Conservation (phyloP, 2,329 filamentous ascomycete genomes). For the Botrytis galanthina region DNA sequence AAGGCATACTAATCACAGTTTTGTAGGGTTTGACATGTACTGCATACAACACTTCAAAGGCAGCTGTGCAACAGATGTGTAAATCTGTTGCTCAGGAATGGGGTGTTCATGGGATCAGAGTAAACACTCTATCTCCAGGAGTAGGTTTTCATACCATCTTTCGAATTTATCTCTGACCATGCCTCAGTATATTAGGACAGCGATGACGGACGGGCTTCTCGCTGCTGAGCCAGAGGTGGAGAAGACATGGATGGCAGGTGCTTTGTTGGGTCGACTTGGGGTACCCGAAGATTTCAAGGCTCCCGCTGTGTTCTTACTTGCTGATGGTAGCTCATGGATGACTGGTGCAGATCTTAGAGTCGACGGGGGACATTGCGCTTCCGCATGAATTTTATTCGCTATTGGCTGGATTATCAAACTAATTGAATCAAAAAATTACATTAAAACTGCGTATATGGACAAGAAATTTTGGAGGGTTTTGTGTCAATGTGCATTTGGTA, state of each 20-base stretch:
- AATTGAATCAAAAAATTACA: no score
- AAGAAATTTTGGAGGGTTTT: no score
- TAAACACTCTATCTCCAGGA: constrained; percentile 64
- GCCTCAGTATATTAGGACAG: constrained; percentile 45
- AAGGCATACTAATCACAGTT: no score
- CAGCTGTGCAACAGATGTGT: constrained; percentile 57
- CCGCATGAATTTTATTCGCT: background rate
- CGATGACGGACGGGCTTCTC: constrained; percentile 48
- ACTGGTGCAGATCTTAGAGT: constrained; percentile 47
- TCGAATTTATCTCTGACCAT: background rate
- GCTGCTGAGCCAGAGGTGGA: constrained; percentile 40
- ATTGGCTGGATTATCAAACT: no score
- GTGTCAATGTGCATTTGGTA: no score
- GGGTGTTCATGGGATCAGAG: constrained; percentile 60
- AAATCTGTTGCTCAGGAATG: constrained; percentile 60
- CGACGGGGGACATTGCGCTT: constrained; percentile 48
- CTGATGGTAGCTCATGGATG: constrained; percentile 45
- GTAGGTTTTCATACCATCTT: background rate
- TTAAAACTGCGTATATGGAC: no score
- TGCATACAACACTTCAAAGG: constrained; percentile 62
- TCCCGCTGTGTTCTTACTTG: constrained; percentile 60
- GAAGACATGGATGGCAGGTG: constrained; percentile 71
- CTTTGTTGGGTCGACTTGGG: constrained; percentile 72
- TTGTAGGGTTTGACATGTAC: constrained; percentile 50
- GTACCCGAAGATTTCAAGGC: constrained; percentile 66